phyloP scores from a whole-genome alignment of 2,329 filamentous ascomycete species.

The Calonectria hawksworthii region DNA sequence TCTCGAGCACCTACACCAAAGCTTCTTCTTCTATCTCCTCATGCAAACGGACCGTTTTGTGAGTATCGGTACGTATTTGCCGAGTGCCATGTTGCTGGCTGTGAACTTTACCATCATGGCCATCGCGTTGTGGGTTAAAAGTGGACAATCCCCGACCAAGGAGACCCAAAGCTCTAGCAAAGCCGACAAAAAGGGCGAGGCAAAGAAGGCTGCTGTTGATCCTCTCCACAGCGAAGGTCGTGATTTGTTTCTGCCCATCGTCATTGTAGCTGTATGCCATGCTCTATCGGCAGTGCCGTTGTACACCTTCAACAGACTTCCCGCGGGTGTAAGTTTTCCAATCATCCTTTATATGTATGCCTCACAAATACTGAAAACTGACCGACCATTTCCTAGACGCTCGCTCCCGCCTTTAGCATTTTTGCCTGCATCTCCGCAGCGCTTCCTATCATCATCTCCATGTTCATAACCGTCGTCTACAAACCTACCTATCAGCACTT shows the following conservation, averaged over 20 bases:
- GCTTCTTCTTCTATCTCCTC: slow-evolving; percentile 98
- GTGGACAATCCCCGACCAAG: slow-evolving; percentile 68
- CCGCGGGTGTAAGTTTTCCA: slow-evolving; percentile 69
- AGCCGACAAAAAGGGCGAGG: slow-evolving; percentile 29
- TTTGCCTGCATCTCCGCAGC: slow-evolving; percentile 69
- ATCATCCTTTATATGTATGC: background rate
- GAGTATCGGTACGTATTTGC: slow-evolving; percentile 97
- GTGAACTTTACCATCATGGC: slow-evolving; percentile 97
- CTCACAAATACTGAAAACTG: background rate
- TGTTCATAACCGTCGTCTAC: slow-evolving; percentile 65
- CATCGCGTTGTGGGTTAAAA: slow-evolving; percentile 93
- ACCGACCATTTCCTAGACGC: slow-evolving; percentile 60
- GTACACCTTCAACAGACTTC: slow-evolving; percentile 85
- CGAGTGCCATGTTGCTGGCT: slow-evolving; percentile 96
- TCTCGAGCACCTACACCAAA: slow-evolving; percentile 96
- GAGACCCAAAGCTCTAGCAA: slow-evolving; percentile 39
- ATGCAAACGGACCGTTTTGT: slow-evolving; percentile 95
- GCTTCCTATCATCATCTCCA: slow-evolving; percentile 71
- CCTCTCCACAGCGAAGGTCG: slow-evolving; percentile 64
- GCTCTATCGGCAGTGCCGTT: slow-evolving; percentile 85
- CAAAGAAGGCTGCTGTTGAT: slow-evolving; percentile 50
- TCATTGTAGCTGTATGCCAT: slow-evolving; percentile 80
- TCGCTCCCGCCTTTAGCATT: slow-evolving; percentile 69
- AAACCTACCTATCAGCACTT: slow-evolving; percentile 77
- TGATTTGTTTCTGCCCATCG: slow-evolving; percentile 79